Conservation (phyloP, 2,329 filamentous ascomycete species). For the Metarhizium anisopliae region DNA sequence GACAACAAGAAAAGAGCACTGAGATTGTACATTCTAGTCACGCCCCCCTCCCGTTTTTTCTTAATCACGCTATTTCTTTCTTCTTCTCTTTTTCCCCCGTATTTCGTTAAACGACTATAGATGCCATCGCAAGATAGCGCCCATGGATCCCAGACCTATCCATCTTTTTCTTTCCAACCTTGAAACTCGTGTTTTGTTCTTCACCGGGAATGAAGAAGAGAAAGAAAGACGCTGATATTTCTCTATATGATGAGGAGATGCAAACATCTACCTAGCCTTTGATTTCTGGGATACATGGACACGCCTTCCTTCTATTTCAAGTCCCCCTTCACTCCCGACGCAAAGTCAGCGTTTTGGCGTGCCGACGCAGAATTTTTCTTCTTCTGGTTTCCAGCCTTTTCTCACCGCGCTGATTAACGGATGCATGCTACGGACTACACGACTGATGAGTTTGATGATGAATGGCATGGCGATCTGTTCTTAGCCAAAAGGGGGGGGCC, state of each 20-base stretch:
- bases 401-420: not conserved
- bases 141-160: constrained; percentile 12
- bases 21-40: constrained; percentile 24
- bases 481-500: too few relatives aligned
- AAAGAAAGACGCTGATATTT: not conserved
- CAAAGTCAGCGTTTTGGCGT: not conserved
- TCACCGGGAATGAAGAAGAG: not conserved
- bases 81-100: not conserved
- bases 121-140: constrained; percentile 21
- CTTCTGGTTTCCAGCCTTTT: not conserved
- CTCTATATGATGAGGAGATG: not conserved
- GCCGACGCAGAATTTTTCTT: not conserved
- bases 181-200: not conserved
- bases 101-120: constrained; percentile 21
- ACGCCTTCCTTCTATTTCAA: not conserved
- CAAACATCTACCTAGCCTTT: not conserved
- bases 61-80: not conserved
- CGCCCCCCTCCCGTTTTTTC: not conserved
- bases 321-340: not conserved
- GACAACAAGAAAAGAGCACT: constrained; percentile 12
- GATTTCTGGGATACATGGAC: not conserved
- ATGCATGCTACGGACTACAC: not conserved
- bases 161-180: not conserved
- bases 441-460: constrained; percentile 1
- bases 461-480: not conserved